Evolutionary conservation across 1,284 basidiomycete species (phyloP), one percentile per base, ranked within the genome.

Genomic region (Malassezia yamatoensis): DNA sequence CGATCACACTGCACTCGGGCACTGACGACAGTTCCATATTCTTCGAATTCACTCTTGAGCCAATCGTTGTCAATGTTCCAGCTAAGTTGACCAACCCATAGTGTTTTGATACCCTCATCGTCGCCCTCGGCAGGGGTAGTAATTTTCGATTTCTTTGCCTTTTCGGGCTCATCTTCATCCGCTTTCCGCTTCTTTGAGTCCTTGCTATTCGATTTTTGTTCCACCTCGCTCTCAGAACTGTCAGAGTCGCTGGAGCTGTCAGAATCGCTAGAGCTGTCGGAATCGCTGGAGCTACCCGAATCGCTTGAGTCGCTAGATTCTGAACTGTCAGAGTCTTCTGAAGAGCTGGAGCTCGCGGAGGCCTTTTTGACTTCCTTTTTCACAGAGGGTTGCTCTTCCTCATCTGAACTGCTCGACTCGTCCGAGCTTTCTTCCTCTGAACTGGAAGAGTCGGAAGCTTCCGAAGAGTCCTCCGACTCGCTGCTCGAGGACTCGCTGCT

Each of bases 31-130:
- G 90, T 86, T 59, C 93, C 93, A 71, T 85, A 91, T 52, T 82
- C 80, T 47, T 85, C 83, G 68, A 99, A 96, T 77, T 96, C 93
- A 76, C 84, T 82, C 51, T 85, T 83, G 64, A 98, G 84, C 82
- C 90, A 90, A 77, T 96, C 93, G 76, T 90, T 87, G 80, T 96
- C 93, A 65, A 98, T 85, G 76, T 90, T 90, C 90, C 90, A 99
- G 34, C 89, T 93, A 49, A 99, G 82, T 62, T 83, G 83, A 53
- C 93, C 93, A 65, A 98, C 89, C 74, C 91, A 98, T 69, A 96
- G 82, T 50, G 84, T 85, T 74, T 82, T 85, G 45, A 80, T 81
- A 21, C 75, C 77, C 34, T 79, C 77, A 32, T 78, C 78, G 41
- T 76, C 68, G 33, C 65, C 74, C 38, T 66, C 70, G 37, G 64